Conservation (phyloP, 2,329 filamentous ascomycete species). For the Colletotrichum spaethianum region DNA sequence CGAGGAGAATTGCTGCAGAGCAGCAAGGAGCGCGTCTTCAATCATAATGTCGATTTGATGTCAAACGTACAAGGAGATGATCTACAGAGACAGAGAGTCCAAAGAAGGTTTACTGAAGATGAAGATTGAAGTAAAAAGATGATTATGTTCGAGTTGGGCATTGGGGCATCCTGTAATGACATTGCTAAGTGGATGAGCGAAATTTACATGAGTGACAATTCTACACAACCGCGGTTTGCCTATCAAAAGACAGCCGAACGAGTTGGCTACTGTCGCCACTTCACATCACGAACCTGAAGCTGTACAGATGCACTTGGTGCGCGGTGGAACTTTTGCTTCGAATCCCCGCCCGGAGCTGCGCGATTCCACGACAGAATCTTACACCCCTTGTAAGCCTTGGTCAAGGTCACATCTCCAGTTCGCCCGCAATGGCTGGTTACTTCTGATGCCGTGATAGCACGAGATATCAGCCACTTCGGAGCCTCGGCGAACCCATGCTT, state of each 20-base stretch:
- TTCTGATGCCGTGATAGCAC: background rate
- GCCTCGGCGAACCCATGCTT: background rate
- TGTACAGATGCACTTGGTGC: background rate
- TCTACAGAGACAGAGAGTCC: background rate
- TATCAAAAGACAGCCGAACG: background rate
- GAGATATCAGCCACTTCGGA: background rate
- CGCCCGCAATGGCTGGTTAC: background rate
- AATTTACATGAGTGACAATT: background rate
- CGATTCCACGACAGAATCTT: background rate
- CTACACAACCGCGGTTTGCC: background rate
- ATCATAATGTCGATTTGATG: background rate
- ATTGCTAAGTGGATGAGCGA: background rate
- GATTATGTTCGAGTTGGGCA: background rate
- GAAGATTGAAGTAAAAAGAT: background rate
- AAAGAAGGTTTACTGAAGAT: background rate
- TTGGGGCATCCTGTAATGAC: background rate
- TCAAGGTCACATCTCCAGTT: background rate
- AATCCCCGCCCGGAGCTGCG: background rate
- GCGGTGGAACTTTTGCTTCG: slow-evolving; percentile 1
- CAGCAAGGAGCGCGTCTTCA: slow-evolving; percentile 1
- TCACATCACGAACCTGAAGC: background rate
- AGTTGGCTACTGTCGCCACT: background rate
- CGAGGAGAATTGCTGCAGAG: background rate
- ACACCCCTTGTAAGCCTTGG: slow-evolving; percentile 1
- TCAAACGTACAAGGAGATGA: too few species aligned